phyloP scores from a whole-genome alignment of 805 yeast species.

The Sungouiella thailandica region DNA sequence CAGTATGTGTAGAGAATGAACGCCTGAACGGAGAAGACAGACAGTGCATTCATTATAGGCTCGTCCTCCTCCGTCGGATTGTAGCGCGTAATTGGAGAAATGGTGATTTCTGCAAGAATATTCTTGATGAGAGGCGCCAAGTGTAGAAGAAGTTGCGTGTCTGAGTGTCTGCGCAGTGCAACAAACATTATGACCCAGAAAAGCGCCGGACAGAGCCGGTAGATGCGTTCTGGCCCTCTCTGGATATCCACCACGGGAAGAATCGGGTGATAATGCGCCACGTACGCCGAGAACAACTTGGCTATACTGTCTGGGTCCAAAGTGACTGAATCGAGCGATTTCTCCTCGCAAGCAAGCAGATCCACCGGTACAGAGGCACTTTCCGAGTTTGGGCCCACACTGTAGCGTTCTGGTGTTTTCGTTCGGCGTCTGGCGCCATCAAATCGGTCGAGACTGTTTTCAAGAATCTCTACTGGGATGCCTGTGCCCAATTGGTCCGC shows the following conservation, averaged over 20 bases:
- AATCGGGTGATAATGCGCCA: constrained; percentile 73
- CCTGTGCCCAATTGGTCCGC: too few relatives aligned
- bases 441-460: not conserved
- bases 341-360: constrained; percentile 54
- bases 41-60: constrained; percentile 80
- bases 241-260: constrained; percentile 82
- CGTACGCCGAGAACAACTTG: constrained; percentile 64
- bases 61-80: constrained; percentile 75
- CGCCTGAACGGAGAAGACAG: constrained; percentile 93
- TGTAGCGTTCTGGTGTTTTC: not conserved
- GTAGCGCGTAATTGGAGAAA: constrained; percentile 83
- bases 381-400: not conserved
- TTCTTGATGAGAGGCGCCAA: constrained; percentile 69
- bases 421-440: too few relatives aligned
- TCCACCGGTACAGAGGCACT: constrained; percentile 19
- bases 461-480: not conserved
- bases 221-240: constrained; percentile 78
- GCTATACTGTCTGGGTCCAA: constrained; percentile 58
- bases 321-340: constrained; percentile 64
- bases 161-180: constrained; percentile 60
- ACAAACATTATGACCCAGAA: constrained; percentile 93
- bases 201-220: constrained; percentile 75
- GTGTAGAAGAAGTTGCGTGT: constrained; percentile 45
- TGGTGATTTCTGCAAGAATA: constrained; percentile 79
- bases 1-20: constrained; percentile 82